Evolutionary conservation across 1,139 yeast genomes (phyloP).

Genomic region (Suhomyces coccinellae): DNA sequence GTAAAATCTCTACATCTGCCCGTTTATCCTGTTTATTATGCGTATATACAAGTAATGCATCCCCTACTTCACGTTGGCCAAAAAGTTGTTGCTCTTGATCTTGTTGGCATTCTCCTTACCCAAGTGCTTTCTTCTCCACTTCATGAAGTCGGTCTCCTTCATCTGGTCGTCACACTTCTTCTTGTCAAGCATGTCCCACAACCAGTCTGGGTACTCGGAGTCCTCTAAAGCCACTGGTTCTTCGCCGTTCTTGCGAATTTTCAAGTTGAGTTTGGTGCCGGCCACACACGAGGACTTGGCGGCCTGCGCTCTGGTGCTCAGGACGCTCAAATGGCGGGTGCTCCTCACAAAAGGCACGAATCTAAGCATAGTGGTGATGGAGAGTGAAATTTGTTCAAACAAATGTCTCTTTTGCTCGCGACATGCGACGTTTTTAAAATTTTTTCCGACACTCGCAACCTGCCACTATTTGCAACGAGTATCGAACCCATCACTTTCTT

Average conservation of each 20-base stretch:
- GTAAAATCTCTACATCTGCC: background rate
- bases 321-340: constrained; percentile 12
- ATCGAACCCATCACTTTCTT: constrained; percentile 2
- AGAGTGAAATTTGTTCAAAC: constrained; percentile 2
- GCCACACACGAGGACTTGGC: constrained; percentile 54
- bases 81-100: constrained; percentile 79
- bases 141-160: constrained; percentile 59
- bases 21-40: background rate
- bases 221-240: constrained; percentile 93
- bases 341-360: constrained; percentile 7
- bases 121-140: constrained; percentile 66
- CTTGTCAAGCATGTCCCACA: constrained; percentile 83
- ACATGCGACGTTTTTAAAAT: constrained; percentile 9
- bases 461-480: constrained; percentile 1
- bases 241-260: constrained; percentile 73
- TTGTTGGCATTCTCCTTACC: constrained; percentile 64
- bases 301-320: constrained; percentile 13
- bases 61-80: constrained; percentile 44
- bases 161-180: constrained; percentile 54
- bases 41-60: constrained; percentile 3
- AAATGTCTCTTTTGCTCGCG: constrained; percentile 6
- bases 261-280: constrained; percentile 80
- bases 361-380: constrained; percentile 6
- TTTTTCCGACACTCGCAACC: constrained; percentile 9
- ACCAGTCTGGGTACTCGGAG: constrained; percentile 89